Evolutionary conservation across 768 basidiomycete species (phyloP), one percentile per base, ranked within the genome.

Genomic region (Russula sp.): DNA sequence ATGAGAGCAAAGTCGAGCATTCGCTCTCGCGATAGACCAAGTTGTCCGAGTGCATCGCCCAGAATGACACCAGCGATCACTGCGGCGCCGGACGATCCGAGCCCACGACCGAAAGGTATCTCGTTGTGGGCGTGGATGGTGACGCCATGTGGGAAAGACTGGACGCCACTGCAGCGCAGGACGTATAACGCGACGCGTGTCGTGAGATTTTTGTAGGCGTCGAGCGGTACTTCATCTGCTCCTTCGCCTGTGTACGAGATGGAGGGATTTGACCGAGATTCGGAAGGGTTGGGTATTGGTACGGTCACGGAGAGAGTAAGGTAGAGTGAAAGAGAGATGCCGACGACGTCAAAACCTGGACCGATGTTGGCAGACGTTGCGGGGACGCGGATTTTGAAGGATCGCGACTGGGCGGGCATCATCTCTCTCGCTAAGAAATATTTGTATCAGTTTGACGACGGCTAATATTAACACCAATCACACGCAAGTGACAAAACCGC

Each of bases 351-450:
- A 76, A 99, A 99, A 28, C 96, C 96, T 46, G 96, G 96, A 2
- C 96, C 96, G 72, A 99, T 94, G 79, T 99, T 99, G 68, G 96
- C 96, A 67, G 95, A 94, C 2, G 96, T 98, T n/a, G 94, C 94
- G 11, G 96, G 96, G 58, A 98, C 89, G 67, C 81, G 84, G 75
- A 99, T 92, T 42, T 79, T 81, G 76, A 94, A 83, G 32, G 66
- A 67, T 51, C 57, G 67, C 42, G 57, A n/a, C 14, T 16, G 48
- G 51, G 54, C 22, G 14, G 59, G 5, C 46, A 48, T 30, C 59
- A 57, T 65, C 53, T 38, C 52, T n/a, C n/a, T n/a, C n/a, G n/a
- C n/a, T n/a, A 7, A 51, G 24, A 16, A n/a, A 34, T 26, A 36
- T 36, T 42, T 52, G 40, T 14, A 14, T 11, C 22, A 20, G 6